A percentile compares a stretch with the other conserved stretches of the same genome.
phyloP scores from a whole-genome alignment of 75 land plant genomes.

The Cryptomeria japonica region DNA sequence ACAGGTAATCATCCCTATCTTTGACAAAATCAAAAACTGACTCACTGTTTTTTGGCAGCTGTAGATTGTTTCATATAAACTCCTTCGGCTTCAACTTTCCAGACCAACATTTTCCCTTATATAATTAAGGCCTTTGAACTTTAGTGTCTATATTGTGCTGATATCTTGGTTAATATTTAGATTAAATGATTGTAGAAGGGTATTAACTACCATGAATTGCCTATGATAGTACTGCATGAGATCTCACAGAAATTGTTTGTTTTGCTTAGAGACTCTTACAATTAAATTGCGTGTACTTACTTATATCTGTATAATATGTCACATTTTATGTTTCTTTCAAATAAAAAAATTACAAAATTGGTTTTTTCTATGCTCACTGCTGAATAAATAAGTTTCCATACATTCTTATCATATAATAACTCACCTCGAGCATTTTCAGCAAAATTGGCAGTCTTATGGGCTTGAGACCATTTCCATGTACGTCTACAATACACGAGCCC shows the following conservation, averaged over 20 bases:
- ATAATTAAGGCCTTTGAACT: not conserved
- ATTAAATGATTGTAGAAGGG: not conserved
- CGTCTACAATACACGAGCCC: constrained; percentile 7
- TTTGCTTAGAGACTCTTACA: no score
- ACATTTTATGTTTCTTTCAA: not conserved
- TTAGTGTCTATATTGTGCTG: not conserved
- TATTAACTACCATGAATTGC: not conserved
- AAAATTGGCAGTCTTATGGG: constrained; percentile 26
- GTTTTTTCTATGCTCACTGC: not conserved
- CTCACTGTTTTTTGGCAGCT: not conserved
- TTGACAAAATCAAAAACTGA: no score
- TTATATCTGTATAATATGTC: not conserved
- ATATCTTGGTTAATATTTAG: not conserved
- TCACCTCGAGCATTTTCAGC: constrained; percentile 23
- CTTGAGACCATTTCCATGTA: constrained; percentile 40
- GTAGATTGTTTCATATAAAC: not conserved
- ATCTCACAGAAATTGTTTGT: not conserved
- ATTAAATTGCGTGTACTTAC: not conserved
- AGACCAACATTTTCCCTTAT: not conserved
- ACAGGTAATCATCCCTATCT: no score
- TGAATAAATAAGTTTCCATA: not conserved
- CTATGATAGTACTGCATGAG: not conserved
- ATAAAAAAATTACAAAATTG: no score
- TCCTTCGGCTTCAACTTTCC: not conserved
- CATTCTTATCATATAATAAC: not conserved